Evolutionary conservation across 352 stramenopile genomes (phyloP), one percentile per base, ranked within the genome.

Genomic region (Aphanomyces stellatus): DNA sequence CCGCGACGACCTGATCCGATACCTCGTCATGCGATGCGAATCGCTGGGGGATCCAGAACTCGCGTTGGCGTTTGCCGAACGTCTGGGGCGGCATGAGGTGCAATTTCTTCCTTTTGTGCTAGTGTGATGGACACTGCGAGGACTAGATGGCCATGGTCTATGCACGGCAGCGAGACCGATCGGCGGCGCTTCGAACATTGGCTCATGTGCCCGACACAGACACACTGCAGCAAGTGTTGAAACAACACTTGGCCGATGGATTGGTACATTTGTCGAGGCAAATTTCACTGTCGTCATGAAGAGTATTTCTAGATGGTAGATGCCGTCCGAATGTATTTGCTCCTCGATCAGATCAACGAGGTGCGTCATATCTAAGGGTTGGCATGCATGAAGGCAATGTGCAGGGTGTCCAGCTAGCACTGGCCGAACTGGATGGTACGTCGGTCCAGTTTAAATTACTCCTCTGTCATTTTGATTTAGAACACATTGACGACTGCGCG

Each of bases 281-380:
- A n/a, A n/a, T n/a, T n/a, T n/a, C n/a, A n/a, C n/a, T n/a, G n/a
- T n/a, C n/a, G n/a, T n/a, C n/a, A n/a, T 46, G 37, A 46, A 46
- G 7, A 28, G 46, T 53, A 8, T 43, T 8, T 35, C 17, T 57
- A 67, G 60, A 22, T 49, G 2, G 40, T 67, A 5, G 60, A 67
- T 13, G 60, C 60, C 15, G 42, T 67, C 25, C 41, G 42, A 41
- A 59, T 37, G 24, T 59, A 53, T 37, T 51, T 67, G 19, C 25
- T 67, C n/a, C 42, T 67, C 17, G 49, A 46, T 22, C n/a, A 53
- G n/a, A 19, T 40, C 10, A 5, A 28, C 7, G 28, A 67, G 46
- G 60, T 64, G 22, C 13, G 30, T 13, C 30, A 15, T 11, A 0
- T n/a, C n/a, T n/a, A n/a, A n/a, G n/a, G n/a, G n/a, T n/a, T n/a